These are phyloP conservation scores for Mitragyna speciosa DNA, from an alignment of 257 asterid species.

Conservation along the genomic window DNA sequence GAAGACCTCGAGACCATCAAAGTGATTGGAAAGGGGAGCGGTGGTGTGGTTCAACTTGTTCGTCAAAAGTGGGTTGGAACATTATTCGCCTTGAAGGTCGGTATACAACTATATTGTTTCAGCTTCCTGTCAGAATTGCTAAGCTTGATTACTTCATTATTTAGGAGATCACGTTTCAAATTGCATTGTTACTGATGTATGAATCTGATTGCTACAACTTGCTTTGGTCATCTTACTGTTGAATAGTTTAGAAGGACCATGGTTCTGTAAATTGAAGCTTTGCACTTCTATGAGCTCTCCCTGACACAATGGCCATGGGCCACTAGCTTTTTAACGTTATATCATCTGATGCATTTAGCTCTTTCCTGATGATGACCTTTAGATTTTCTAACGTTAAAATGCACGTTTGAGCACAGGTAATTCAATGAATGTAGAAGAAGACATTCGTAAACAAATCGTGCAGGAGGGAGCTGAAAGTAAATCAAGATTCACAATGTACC, in stretches of 20 bases:
- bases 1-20: slow-evolving; percentile 96
- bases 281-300: slow-evolving; percentile 6
- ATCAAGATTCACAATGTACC: slow-evolving; percentile 87
- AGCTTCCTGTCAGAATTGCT: slow-evolving; percentile 12
- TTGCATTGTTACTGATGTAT: neutral
- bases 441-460: slow-evolving; percentile 92
- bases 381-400: neutral
- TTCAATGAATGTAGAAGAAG: slow-evolving; percentile 97
- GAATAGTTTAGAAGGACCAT: neutral
- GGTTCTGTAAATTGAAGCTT: neutral
- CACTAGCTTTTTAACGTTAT: neutral
- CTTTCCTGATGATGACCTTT: neutral
- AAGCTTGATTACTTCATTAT: neutral
- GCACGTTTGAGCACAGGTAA: slow-evolving; percentile 50
- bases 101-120: slow-evolving; percentile 21
- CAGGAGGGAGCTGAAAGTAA: slow-evolving; percentile 98
- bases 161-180: neutral
- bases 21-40: slow-evolving; percentile 99
- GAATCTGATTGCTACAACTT: neutral
- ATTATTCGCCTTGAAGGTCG: slow-evolving; percentile 88
- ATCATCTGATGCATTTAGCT: neutral
- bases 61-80: slow-evolving; percentile 98
- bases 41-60: slow-evolving; percentile 97
- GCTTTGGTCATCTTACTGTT: neutral
- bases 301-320: neutral